These are phyloP conservation scores for Logfia minima DNA, from an alignment of 129 eudicot species.

Conservation along the genomic window DNA sequence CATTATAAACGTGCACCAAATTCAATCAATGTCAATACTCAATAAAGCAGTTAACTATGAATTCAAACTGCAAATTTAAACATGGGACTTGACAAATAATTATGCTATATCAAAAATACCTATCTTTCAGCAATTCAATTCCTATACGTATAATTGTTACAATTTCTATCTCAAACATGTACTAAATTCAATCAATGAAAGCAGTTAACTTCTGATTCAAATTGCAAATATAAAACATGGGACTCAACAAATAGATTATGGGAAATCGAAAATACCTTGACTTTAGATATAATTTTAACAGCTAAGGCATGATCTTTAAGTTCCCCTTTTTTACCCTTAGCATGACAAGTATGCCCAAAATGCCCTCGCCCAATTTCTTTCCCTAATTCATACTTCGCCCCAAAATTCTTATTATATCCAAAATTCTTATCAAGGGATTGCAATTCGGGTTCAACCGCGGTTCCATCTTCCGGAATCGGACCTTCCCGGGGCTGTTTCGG, in stretches of 20 bases:
- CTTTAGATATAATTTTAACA: constrained; percentile 81
- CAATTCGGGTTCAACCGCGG: constrained; percentile 33
- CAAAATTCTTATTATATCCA: constrained; percentile 78
- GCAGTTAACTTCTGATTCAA: background rate
- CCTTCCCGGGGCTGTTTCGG: constrained; percentile 64
- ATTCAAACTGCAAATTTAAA: background rate
- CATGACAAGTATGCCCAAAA: constrained; percentile 95
- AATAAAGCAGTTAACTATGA: background rate
- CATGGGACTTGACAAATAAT: background rate
- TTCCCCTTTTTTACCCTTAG: constrained; percentile 75
- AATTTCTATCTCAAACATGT: background rate
- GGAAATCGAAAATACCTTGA: constrained; percentile 46
- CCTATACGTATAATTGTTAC: background rate
- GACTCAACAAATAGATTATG: background rate
- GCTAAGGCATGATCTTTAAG: constrained; percentile 78
- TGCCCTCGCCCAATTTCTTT: constrained; percentile 95
- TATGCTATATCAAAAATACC: constrained; percentile 31
- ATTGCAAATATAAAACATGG: background rate
- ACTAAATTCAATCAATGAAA: constrained; percentile 10
- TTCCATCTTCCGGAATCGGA: constrained; percentile 76
- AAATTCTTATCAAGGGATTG: constrained; percentile 77
- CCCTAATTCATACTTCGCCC: constrained; percentile 89
- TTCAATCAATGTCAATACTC: background rate
- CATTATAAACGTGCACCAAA: constrained; percentile 13
- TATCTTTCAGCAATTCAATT: constrained; percentile 13